Evolutionary conservation across 2,329 filamentous ascomycete genomes (phyloP).

Genomic region (Curvularia sp.): DNA sequence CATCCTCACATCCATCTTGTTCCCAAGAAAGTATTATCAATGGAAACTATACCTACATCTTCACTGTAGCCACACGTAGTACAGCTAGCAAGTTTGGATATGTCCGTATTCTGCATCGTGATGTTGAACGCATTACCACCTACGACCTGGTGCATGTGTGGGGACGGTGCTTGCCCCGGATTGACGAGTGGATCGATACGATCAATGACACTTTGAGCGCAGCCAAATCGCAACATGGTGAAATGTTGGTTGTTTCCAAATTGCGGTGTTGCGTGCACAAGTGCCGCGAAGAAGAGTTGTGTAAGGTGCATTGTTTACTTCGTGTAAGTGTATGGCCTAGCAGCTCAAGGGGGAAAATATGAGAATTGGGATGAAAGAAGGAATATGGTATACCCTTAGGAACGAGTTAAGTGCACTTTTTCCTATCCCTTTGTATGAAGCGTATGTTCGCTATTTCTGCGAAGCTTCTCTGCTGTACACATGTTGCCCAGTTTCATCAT

Average conservation of each 20-base stretch:
- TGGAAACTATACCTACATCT: slow-evolving; percentile 17
- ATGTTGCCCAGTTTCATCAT: background rate
- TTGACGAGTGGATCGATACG: slow-evolving; percentile 47
- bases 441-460: background rate
- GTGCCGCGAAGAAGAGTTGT: slow-evolving; percentile 30
- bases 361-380: background rate
- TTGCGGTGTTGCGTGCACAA: slow-evolving; percentile 34
- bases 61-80: slow-evolving; percentile 49
- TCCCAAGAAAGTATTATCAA: background rate
- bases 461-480: too few species aligned
- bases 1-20: background rate
- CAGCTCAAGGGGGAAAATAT: background rate
- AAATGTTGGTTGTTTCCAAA: slow-evolving; percentile 18
- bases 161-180: slow-evolving; percentile 44
- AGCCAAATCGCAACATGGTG: slow-evolving; percentile 47
- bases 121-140: slow-evolving; percentile 57
- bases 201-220: slow-evolving; percentile 42
- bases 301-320: slow-evolving; percentile 30
- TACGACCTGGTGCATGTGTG: slow-evolving; percentile 51
- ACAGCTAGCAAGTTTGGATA: slow-evolving; percentile 45
- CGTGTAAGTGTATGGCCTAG: background rate
- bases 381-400: background rate
- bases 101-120: slow-evolving; percentile 50
- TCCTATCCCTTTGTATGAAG: background rate
- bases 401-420: background rate